These are phyloP conservation scores for Pseudoscleropodium purum DNA, from an alignment of 225 moss, liverwort and hornwort genomes.

Conservation along the genomic window DNA sequence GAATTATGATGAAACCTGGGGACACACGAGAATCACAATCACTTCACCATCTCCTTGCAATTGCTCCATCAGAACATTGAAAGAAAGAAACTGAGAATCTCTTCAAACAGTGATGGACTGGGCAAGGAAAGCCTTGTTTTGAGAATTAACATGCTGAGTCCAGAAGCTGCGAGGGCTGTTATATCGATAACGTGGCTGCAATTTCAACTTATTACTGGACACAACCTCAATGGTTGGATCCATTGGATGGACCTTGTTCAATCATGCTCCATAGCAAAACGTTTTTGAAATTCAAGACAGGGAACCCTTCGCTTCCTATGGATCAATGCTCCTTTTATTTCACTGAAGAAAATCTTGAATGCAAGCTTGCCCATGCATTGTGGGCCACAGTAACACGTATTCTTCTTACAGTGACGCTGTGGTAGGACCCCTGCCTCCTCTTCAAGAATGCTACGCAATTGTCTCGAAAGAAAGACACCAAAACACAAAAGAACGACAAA, in stretches of 20 bases:
- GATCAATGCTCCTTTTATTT: not conserved
- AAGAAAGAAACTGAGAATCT: not conserved
- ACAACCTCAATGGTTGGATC: not conserved
- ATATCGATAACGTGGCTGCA: not conserved
- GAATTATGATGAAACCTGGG: constrained; percentile 89
- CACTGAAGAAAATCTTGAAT: not conserved
- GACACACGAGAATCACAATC: not conserved
- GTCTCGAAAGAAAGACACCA: not conserved
- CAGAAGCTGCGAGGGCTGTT: not conserved
- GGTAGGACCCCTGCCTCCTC: not conserved
- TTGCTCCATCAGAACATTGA: not conserved
- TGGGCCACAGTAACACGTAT: not conserved
- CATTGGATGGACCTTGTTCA: not conserved
- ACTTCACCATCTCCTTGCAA: not conserved
- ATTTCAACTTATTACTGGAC: not conserved
- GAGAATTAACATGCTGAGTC: not conserved
- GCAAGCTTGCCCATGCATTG: not conserved
- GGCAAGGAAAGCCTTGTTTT: not conserved
- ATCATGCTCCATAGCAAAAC: not conserved
- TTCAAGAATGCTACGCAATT: not conserved
- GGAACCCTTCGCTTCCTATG: not conserved
- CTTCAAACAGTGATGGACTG: not conserved
- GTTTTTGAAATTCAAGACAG: not conserved
- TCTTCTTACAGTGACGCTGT: not conserved
- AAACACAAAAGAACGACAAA: not conserved